These are phyloP conservation scores for Leccinum sublutescens DNA, from an alignment of 768 basidiomycete species.

Conservation along the genomic window DNA sequence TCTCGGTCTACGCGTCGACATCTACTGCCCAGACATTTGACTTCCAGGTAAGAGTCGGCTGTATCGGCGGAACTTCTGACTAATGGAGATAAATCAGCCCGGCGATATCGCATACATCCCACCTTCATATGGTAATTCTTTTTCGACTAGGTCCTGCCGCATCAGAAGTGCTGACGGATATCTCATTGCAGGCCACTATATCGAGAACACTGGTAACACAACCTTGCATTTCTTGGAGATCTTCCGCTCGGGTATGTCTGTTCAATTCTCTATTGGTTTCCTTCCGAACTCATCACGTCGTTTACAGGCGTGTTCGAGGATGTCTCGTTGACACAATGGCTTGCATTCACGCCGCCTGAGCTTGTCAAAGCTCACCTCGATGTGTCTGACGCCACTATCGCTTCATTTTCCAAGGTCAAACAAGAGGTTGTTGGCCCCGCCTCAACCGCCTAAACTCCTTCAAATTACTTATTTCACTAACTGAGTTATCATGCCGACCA, in stretches of 20 bases:
- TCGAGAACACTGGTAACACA: conserved; percentile 63
- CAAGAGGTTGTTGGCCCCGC: conserved; percentile 42
- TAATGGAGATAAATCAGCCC: conserved; percentile 22
- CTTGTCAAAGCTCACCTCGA: conserved; percentile 63
- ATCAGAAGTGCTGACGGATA: background rate
- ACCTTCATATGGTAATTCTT: conserved; percentile 22
- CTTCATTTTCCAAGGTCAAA: conserved; percentile 51
- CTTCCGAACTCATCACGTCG: background rate
- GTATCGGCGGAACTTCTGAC: background rate
- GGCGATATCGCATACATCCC: conserved; percentile 30
- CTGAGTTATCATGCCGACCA: background rate
- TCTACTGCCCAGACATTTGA: conserved; percentile 43
- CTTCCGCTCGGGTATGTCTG: conserved; percentile 47
- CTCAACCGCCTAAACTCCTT: background rate
- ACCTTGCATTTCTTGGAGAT: conserved; percentile 61
- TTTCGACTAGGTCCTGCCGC: background rate
- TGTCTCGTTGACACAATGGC: conserved; percentile 57
- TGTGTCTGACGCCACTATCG: conserved; percentile 49
- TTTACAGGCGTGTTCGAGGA: conserved; percentile 49
- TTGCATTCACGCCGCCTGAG: conserved; percentile 56
- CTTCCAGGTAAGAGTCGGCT: conserved; percentile 36
- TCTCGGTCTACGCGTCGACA: conserved; percentile 42
- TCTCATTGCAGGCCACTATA: conserved; percentile 52
- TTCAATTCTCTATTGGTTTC: background rate
- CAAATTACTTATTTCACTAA: background rate